Conservation (phyloP, 176 grass and related monocot species). For the Calamus simplicifolius region DNA sequence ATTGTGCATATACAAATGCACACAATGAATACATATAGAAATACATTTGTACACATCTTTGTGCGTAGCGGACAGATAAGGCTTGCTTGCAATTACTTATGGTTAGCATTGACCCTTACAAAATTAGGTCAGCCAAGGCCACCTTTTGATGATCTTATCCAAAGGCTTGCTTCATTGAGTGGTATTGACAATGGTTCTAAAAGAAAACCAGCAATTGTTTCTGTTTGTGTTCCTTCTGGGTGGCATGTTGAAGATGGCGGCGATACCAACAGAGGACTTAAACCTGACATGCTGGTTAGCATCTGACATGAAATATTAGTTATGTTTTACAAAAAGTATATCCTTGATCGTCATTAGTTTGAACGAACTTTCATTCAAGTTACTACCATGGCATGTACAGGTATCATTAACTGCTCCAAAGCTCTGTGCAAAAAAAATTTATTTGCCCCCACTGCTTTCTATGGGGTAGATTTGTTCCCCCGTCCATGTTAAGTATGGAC, state of each 20-base stretch:
- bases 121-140: slow-evolving; percentile 51
- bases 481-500: slow-evolving; percentile 63
- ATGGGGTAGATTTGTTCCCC: slow-evolving; percentile 86
- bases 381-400: slow-evolving; percentile 34
- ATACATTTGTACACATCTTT: too few species aligned
- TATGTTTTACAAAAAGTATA: not conserved
- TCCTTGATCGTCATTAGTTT: not conserved
- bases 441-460: slow-evolving; percentile 75
- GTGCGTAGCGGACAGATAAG: too few species aligned
- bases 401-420: slow-evolving; percentile 85
- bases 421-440: slow-evolving; percentile 65
- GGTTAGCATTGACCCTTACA: too few species aligned
- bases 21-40: too few species aligned
- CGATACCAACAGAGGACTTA: slow-evolving; percentile 36
- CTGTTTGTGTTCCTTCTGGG: slow-evolving; percentile 76
- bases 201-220: slow-evolving; percentile 49
- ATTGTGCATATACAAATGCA: too few species aligned
- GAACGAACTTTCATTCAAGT: not conserved
- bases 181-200: slow-evolving; percentile 17
- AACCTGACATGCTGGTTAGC: slow-evolving; percentile 93
- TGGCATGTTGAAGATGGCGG: slow-evolving; percentile 95
- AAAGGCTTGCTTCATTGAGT: slow-evolving; percentile 43
- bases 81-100: too few species aligned
- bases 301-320: slow-evolving; percentile 20
- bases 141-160: slow-evolving; percentile 75